Evolutionary conservation across 305 asterid genomes (phyloP).

Genomic region (Solanum hybrid): DNA sequence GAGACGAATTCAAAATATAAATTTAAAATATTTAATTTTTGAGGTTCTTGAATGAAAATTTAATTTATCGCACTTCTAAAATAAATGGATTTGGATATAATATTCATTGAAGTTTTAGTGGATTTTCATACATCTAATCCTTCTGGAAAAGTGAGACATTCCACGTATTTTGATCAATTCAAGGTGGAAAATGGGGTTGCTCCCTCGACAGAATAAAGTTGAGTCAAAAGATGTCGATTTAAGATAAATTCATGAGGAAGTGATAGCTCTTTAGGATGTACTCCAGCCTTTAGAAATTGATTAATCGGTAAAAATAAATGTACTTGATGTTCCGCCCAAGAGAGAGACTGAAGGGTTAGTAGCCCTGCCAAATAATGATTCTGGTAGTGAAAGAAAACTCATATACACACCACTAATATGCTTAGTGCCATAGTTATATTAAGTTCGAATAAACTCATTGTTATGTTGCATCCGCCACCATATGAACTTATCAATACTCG

Average conservation of each 20-base stretch:
- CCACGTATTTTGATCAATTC: neutral
- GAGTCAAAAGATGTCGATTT: neutral
- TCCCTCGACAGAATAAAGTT: neutral
- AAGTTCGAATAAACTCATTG: neutral
- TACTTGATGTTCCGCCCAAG: neutral
- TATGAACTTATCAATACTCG: neutral
- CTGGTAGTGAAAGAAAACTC: neutral
- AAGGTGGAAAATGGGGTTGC: neutral
- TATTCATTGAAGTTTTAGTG: neutral
- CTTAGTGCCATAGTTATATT: neutral
- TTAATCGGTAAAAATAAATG: neutral
- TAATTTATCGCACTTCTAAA: neutral
- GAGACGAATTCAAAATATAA: neutral
- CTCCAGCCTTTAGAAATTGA: too few relatives aligned
- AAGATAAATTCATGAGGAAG: neutral
- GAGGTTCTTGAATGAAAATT: neutral
- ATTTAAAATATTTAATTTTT: neutral
- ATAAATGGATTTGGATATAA: neutral
- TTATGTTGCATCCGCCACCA: neutral
- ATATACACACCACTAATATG: neutral
- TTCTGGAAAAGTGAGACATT: neutral
- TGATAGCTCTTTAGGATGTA: neutral
- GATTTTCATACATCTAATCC: neutral
- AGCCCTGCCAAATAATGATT: too few relatives aligned
- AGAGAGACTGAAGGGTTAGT: neutral